Evolutionary conservation across 2,329 filamentous ascomycete species (phyloP).

Genomic region (Pyrenophora tritici-repentis): DNA sequence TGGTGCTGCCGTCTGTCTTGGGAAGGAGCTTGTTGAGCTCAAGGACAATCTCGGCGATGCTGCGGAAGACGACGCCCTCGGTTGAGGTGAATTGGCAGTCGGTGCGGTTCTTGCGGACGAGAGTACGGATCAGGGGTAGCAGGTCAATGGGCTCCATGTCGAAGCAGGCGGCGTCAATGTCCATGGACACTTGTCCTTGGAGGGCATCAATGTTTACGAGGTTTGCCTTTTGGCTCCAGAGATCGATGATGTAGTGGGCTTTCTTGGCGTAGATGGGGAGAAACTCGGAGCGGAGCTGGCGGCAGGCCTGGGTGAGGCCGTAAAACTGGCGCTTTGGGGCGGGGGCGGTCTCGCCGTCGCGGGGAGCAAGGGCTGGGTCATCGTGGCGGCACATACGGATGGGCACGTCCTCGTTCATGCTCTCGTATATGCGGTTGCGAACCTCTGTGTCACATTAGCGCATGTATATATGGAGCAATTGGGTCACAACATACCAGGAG

Average conservation of each 20-base stretch:
- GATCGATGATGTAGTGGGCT: slow-evolving; percentile 16
- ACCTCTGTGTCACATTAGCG: slow-evolving; percentile 13
- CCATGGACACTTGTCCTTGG: slow-evolving; percentile 26
- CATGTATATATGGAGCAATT: background rate
- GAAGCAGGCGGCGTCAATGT: slow-evolving; percentile 24
- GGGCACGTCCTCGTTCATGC: slow-evolving; percentile 14
- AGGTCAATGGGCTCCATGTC: slow-evolving; percentile 22
- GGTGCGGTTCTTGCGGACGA: slow-evolving; percentile 9
- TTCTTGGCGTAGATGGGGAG: slow-evolving; percentile 23
- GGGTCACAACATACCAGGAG: slow-evolving; percentile 8
- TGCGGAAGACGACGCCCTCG: slow-evolving; percentile 19
- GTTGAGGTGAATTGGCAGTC: slow-evolving; percentile 13
- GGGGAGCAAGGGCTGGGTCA: slow-evolving; percentile 11
- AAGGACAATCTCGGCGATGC: slow-evolving; percentile 16
- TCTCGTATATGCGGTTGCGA: slow-evolving; percentile 16
- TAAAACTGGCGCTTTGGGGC: slow-evolving; percentile 8
- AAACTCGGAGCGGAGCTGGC: slow-evolving; percentile 32
- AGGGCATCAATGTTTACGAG: slow-evolving; percentile 10
- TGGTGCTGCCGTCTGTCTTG: slow-evolving; percentile 5
- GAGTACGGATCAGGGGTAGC: slow-evolving; percentile 13
- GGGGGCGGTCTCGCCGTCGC: slow-evolving; percentile 2
- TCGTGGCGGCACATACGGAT: slow-evolving; percentile 19
- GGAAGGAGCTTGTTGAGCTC: slow-evolving; percentile 20
- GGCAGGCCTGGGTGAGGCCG: slow-evolving; percentile 32
- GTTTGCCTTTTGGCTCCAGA: slow-evolving; percentile 11